Conservation (phyloP, 371 early-diverging fungal genomes). For the Conidiobolus incongruus region DNA sequence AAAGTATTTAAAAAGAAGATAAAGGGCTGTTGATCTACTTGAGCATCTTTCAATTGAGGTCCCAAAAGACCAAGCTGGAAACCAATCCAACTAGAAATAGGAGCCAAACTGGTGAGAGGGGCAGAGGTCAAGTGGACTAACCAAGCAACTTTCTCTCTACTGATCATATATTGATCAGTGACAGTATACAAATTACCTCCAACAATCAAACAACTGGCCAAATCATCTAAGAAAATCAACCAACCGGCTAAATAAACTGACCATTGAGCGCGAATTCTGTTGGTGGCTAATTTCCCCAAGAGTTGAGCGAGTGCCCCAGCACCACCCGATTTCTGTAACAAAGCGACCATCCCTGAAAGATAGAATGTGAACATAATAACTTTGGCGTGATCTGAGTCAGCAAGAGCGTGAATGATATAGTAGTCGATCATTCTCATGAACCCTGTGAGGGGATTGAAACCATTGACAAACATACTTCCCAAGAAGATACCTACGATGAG, state of each 20-base stretch:
- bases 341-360: slow-evolving; percentile 3
- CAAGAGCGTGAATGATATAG: slow-evolving; percentile 3
- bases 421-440: slow-evolving; percentile 4
- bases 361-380: slow-evolving; percentile 3
- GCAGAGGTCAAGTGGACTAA: slow-evolving; percentile 5
- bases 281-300: slow-evolving; percentile 2
- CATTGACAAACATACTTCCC: slow-evolving; percentile 2
- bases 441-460: slow-evolving; percentile 1
- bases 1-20: slow-evolving; percentile 2
- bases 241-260: neutral
- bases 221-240: slow-evolving; percentile 4
- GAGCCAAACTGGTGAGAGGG: neutral
- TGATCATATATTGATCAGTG: neutral
- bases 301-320: slow-evolving; percentile 1
- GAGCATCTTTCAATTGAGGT: neutral
- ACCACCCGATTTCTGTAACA: slow-evolving; percentile 4
- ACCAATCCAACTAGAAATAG: slow-evolving; percentile 4
- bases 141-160: slow-evolving; percentile 4
- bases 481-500: slow-evolving; percentile 3
- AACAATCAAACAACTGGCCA: slow-evolving; percentile 2
- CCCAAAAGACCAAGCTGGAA: slow-evolving; percentile 2
- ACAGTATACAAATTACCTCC: slow-evolving; percentile 2
- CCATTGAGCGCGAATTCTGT: neutral
- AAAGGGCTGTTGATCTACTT: neutral
- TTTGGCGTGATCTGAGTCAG: slow-evolving; percentile 3